Evolutionary conservation across 805 yeast genomes (phyloP).

Genomic region (Pichia kluyveri): DNA sequence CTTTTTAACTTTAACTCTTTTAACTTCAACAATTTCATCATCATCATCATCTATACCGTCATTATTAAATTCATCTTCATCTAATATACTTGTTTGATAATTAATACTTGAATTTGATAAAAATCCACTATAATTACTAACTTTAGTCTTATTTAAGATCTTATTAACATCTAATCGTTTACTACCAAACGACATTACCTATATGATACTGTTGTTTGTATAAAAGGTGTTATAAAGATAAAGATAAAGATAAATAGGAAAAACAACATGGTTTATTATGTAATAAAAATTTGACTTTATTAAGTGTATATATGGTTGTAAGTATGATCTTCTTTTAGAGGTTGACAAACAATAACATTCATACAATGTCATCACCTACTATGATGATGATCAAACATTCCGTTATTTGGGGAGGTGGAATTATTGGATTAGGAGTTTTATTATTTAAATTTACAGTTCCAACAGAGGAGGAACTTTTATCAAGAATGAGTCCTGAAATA

Average conservation of each 20-base stretch:
- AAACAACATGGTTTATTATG: no score
- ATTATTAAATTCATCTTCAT: constrained; percentile 1
- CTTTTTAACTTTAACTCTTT: not conserved
- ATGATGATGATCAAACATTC: constrained; percentile 21
- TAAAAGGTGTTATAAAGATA: no score
- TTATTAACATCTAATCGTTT: constrained; percentile 3
- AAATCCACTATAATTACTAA: constrained; percentile 5
- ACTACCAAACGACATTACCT: not conserved
- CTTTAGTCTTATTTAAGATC: constrained; percentile 2
- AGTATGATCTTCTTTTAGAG: no score
- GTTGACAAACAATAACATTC: no score
- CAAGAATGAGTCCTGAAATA: constrained; percentile 73
- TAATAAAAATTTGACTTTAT: no score
- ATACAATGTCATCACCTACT: constrained; percentile 6
- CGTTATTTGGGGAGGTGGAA: constrained; percentile 45
- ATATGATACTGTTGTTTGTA: not conserved
- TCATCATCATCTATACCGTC: not conserved
- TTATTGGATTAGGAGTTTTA: constrained; percentile 65
- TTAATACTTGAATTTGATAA: constrained; percentile 5
- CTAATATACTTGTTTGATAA: constrained; percentile 3
- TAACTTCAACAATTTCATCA: not conserved
- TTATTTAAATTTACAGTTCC: constrained; percentile 73
- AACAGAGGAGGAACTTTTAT: constrained; percentile 70
- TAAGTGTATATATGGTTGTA: no score
- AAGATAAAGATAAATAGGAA: no score